Conservation (phyloP, 179 eudicot species). For the Silene noctiflora region DNA sequence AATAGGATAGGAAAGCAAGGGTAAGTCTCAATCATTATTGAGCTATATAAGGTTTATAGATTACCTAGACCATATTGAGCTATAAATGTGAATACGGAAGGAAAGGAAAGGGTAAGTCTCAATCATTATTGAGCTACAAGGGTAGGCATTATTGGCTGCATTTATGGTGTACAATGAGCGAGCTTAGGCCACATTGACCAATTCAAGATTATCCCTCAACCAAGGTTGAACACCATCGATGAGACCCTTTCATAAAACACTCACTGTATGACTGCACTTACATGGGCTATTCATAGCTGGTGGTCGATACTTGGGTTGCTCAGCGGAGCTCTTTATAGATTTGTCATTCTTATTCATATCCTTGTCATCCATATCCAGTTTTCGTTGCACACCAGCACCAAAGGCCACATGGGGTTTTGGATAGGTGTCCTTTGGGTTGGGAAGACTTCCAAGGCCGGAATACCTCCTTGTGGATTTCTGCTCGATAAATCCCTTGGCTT, state of each 20-base stretch:
- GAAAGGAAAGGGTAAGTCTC: too few species aligned
- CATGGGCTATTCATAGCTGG: constrained; percentile 65
- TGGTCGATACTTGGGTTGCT: constrained; percentile 66
- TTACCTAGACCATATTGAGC: too few species aligned
- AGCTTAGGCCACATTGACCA: too few species aligned
- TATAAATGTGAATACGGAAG: too few species aligned
- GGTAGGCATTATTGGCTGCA: too few species aligned
- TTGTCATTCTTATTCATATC: constrained; percentile 55
- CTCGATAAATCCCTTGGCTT: constrained; percentile 49
- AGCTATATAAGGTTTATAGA: too few species aligned
- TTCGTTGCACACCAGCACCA: constrained; percentile 72
- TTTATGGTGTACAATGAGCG: too few species aligned
- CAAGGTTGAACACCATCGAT: neutral
- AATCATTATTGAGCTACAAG: too few species aligned
- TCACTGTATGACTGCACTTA: constrained; percentile 33
- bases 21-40: too few species aligned
- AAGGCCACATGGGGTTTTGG: constrained; percentile 42
- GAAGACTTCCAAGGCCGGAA: constrained; percentile 50
- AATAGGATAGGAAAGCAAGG: too few species aligned
- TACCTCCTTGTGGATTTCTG: constrained; percentile 56
- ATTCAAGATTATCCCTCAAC: too few species aligned
- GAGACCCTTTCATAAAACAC: neutral
- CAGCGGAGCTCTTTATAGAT: constrained; percentile 38
- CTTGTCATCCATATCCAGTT: constrained; percentile 76
- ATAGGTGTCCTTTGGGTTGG: constrained; percentile 45